Conservation (phyloP, 495 filamentous ascomycete species). For the Aspergillus sclerotiicarbonarius region DNA sequence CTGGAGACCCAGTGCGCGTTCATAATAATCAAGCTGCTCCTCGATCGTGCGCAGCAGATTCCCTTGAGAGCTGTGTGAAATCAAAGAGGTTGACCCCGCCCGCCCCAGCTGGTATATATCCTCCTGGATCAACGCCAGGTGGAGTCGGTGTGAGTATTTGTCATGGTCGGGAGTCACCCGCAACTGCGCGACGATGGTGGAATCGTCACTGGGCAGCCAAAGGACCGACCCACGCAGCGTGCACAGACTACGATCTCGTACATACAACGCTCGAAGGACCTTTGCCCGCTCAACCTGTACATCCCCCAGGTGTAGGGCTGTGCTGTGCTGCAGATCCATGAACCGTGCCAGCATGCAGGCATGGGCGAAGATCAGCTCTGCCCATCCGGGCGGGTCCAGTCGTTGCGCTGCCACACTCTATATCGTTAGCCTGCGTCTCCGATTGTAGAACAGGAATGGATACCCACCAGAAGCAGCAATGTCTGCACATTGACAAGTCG, state of each 20-base stretch:
- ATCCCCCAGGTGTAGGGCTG: not conserved
- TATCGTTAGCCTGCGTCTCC: not conserved
- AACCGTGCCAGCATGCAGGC: slow-evolving; percentile 5
- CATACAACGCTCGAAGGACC: slow-evolving; percentile 5
- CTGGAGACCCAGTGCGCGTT: not conserved
- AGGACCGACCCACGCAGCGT: not conserved
- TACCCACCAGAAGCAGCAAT: slow-evolving; percentile 2
- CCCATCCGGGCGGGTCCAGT: slow-evolving; percentile 7
- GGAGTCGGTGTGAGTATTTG: not conserved
- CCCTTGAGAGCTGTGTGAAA: not conserved
- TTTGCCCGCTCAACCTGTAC: slow-evolving; percentile 3
- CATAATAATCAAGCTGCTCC: slow-evolving; percentile 3
- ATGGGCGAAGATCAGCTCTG: slow-evolving; percentile 8
- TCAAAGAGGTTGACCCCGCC: not conserved
- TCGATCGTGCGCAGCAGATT: not conserved
- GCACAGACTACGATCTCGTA: not conserved
- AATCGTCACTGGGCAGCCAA: slow-evolving; percentile 5
- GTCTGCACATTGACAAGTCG: slow-evolving; percentile 6
- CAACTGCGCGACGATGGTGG: not conserved
- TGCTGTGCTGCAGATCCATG: not conserved
- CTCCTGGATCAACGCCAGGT: slow-evolving; percentile 2
- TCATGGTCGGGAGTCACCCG: not conserved
- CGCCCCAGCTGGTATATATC: not conserved
- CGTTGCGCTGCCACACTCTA: slow-evolving; percentile 4
- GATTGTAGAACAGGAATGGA: not conserved